phyloP scores from a whole-genome alignment of 352 stramenopile genomes.

The Sclerospora graminicola region DNA sequence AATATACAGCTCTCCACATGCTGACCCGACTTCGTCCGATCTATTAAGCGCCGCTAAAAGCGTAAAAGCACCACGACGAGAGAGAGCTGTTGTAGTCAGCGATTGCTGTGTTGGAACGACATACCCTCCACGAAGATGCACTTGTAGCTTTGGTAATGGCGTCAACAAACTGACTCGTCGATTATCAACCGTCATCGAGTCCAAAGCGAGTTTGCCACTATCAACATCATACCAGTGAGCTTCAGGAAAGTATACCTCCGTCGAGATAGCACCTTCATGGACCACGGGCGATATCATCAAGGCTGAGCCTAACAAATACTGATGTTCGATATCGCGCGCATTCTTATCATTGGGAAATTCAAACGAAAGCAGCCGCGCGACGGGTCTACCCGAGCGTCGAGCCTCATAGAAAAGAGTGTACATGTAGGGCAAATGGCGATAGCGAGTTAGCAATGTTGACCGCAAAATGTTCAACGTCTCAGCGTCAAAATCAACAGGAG shows the following conservation, averaged over 20 bases:
- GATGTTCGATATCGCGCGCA: slow-evolving; percentile 33
- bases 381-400: slow-evolving; percentile 27
- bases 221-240: slow-evolving; percentile 58
- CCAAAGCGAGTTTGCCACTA: slow-evolving; percentile 29
- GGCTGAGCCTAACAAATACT: slow-evolving; percentile 62
- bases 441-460: slow-evolving; percentile 46
- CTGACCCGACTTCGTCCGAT: slow-evolving; percentile 7
- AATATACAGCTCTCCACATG: slow-evolving; percentile 57
- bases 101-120: slow-evolving; percentile 56
- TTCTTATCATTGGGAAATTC: slow-evolving; percentile 50
- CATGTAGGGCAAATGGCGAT: slow-evolving; percentile 73
- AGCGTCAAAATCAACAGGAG: slow-evolving; percentile 56
- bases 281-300: slow-evolving; percentile 78
- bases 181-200: slow-evolving; percentile 1
- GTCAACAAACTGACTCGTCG: slow-evolving; percentile 34
- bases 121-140: slow-evolving; percentile 53
- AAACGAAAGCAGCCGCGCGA: slow-evolving; percentile 47
- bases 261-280: slow-evolving; percentile 43
- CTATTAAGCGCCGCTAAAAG: slow-evolving; percentile 42
- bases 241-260: slow-evolving; percentile 53
- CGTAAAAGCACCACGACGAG: slow-evolving; percentile 39
- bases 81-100: slow-evolving; percentile 42
- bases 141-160: slow-evolving; percentile 41
- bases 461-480: slow-evolving; percentile 57
- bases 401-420: slow-evolving; percentile 75